These are phyloP conservation scores for Rhododendron henanense DNA, from an alignment of 148 eudicot species.

Conservation along the genomic window DNA sequence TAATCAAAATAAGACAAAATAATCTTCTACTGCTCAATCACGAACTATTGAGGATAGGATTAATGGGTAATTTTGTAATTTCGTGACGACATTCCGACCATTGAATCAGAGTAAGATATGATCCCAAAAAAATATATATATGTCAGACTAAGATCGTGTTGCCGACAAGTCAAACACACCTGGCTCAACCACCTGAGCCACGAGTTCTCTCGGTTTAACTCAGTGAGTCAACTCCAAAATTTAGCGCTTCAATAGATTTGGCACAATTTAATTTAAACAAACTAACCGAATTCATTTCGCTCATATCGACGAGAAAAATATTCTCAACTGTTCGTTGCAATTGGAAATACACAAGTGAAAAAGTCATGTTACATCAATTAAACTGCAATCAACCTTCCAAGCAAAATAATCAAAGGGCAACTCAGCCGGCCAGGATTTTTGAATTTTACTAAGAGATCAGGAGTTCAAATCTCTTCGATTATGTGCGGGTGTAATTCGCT, in stretches of 20 bases:
- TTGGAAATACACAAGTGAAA: background rate
- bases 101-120: slow-evolving; percentile 21
- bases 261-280: background rate
- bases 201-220: slow-evolving; percentile 21
- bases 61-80: slow-evolving; percentile 33
- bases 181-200: slow-evolving; percentile 16
- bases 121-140: background rate
- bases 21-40: background rate
- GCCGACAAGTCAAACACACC: slow-evolving; percentile 34
- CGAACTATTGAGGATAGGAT: background rate
- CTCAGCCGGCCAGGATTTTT: too few relatives aligned
- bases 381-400: too few relatives aligned
- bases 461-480: too few relatives aligned
- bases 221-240: background rate
- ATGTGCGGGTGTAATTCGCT: too few relatives aligned
- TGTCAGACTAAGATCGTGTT: slow-evolving; percentile 21
- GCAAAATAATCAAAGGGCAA: too few relatives aligned
- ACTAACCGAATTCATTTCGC: background rate
- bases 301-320: background rate
- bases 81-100: slow-evolving; percentile 23
- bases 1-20: background rate
- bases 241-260: background rate
- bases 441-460: too few relatives aligned
- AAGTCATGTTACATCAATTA: too few relatives aligned
- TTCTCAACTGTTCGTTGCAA: background rate